phyloP scores from a whole-genome alignment of 2,329 filamentous ascomycete species.

The Curvularia spicifera region DNA sequence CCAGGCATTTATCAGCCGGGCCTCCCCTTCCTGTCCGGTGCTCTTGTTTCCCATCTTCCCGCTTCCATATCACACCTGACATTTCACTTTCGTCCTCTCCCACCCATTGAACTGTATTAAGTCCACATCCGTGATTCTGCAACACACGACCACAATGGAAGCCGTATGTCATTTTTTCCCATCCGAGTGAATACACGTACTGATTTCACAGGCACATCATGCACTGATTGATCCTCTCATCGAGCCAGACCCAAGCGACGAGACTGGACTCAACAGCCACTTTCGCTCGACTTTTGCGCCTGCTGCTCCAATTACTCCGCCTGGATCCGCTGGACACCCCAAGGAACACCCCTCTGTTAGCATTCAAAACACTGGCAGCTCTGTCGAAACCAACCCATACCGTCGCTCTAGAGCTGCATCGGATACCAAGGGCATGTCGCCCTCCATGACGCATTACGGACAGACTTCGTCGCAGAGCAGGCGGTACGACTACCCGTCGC shows the following conservation, averaged over 20 bases:
- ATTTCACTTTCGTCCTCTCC: conserved; percentile 4
- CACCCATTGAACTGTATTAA: not conserved
- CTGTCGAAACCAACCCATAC: conserved; percentile 55
- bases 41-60: conserved; percentile 11
- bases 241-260: conserved; percentile 70
- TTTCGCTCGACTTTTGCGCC: conserved; percentile 57
- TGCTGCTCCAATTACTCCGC: conserved; percentile 42
- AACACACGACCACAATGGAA: conserved; percentile 16
- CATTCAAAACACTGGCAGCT: conserved; percentile 47
- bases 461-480: conserved; percentile 30
- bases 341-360: conserved; percentile 34
- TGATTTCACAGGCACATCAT: conserved; percentile 62
- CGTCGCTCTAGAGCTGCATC: conserved; percentile 45
- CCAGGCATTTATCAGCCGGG: conserved; percentile 29
- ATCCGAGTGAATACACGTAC: not conserved
- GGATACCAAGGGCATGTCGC: conserved; percentile 34
- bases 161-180: conserved; percentile 12
- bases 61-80: conserved; percentile 7
- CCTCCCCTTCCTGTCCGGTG: conserved; percentile 23
- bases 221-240: conserved; percentile 74
- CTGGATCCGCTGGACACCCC: conserved; percentile 36
- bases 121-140: not conserved
- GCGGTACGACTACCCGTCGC: conserved; percentile 55
- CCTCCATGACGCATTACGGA: conserved; percentile 24
- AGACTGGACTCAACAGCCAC: conserved; percentile 68